Evolutionary conservation across 345 rosid genomes (phyloP).

Genomic region (Citrus mangshanensis): DNA sequence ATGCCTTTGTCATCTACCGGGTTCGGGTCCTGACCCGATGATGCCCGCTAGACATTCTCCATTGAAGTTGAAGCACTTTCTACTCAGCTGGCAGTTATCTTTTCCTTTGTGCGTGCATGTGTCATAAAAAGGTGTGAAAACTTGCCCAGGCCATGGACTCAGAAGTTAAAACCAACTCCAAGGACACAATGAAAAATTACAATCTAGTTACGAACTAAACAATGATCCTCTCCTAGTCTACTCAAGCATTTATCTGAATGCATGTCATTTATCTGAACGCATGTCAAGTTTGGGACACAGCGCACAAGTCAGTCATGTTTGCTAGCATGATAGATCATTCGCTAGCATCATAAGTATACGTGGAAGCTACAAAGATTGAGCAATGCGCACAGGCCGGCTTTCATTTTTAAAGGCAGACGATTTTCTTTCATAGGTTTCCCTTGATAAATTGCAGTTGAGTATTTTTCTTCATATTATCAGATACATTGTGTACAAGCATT

Average conservation of each 20-base stretch:
- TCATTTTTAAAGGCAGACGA: neutral
- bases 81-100: too few species aligned
- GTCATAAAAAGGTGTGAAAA: too few species aligned
- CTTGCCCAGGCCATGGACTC: too few species aligned
- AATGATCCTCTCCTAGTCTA: too few species aligned
- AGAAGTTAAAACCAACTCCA: too few species aligned
- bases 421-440: neutral
- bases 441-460: too few species aligned
- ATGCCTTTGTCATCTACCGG: slow-evolving; percentile 57
- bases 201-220: neutral
- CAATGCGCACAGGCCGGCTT: neutral
- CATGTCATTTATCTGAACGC: neutral
- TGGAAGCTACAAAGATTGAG: too few species aligned
- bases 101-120: too few species aligned
- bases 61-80: slow-evolving; percentile 8
- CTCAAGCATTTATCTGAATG: neutral
- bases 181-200: too few species aligned
- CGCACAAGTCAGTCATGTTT: neutral
- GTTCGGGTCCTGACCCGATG: slow-evolving; percentile 56
- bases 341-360: neutral
- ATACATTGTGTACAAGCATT: neutral
- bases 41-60: slow-evolving; percentile 67
- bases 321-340: too few species aligned
- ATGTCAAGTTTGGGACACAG: neutral
- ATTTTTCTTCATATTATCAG: neutral